Base-by-base conservation (phyloP, 2,329 filamentous ascomycete genomes). In the Colletotrichum orbiculare region DNA sequence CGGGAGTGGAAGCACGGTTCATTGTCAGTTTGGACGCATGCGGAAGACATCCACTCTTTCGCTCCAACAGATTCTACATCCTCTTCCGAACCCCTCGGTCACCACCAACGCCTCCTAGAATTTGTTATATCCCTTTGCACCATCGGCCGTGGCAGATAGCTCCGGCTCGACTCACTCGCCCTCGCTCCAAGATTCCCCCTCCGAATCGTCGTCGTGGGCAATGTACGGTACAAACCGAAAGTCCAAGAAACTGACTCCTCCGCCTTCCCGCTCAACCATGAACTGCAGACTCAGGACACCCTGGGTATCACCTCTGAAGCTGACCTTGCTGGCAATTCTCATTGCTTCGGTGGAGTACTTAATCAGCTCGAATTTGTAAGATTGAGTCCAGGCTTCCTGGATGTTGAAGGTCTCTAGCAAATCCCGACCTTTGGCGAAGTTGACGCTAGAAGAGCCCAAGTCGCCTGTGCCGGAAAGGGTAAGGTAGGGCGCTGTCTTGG, bases 241-340 rank as follows among this genome's bases (percentile, higher is more conserved):
- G 76, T 96, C 92, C 33, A 96, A 83, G 78, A 95, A 96, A 71
- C 89, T 92, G 43, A 89, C 82, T 33, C 83, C 83, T 6, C 86
- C 85, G 7, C 86, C 86, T 67, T 96, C 93, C 46, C 94, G 84
- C 74, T 97, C 93, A 13, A 99, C 90, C 91, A 99, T 96, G 73
- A 98, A 97, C 74, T 99, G 96, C 75, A 98, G 80, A 77, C 93
- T 97, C 69, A 99, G 78, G 37, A 99, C 95, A 0, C 96, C 95
- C 74, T 97, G 93, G 2, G 87, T 84, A 77, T 99, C 96, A 0
- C 93, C 91, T 13, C 96, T 85, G 67, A 99, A 85, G 74, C 94
- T 97, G 63, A 98, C 94, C 78, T 98, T 99, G 72, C 87, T 94
- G 5, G 94, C 93, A 42, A 94, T 87, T 49, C 90, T 89, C 95